phyloP scores from a whole-genome alignment of 2,329 filamentous ascomycete genomes.

The Sporothrix dimorphospora region DNA sequence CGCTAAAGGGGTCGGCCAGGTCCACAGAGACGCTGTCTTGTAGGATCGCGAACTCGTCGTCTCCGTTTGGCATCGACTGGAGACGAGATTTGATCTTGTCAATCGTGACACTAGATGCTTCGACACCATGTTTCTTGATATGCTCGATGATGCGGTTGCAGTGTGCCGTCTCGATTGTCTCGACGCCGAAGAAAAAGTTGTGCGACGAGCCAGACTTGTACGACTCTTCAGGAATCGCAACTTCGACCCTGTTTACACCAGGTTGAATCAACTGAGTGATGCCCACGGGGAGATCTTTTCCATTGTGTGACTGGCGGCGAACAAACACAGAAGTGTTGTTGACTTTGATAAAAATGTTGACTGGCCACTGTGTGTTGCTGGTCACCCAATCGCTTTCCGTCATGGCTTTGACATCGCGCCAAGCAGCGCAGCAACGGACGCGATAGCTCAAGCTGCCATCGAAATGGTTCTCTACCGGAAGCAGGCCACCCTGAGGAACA shows the following conservation, averaged over 20 bases:
- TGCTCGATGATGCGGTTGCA: slow-evolving; percentile 50
- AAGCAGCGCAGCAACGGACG: slow-evolving; percentile 62
- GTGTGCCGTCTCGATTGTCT: slow-evolving; percentile 63
- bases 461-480: slow-evolving; percentile 47
- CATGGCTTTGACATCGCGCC: slow-evolving; percentile 36
- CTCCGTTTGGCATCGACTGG: slow-evolving; percentile 41
- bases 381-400: slow-evolving; percentile 62
- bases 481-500: slow-evolving; percentile 37
- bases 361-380: slow-evolving; percentile 71
- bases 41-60: slow-evolving; percentile 67
- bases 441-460: slow-evolving; percentile 66
- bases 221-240: slow-evolving; percentile 49
- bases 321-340: slow-evolving; percentile 63
- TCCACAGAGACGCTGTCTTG: slow-evolving; percentile 63
- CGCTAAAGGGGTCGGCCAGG: slow-evolving; percentile 68
- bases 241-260: slow-evolving; percentile 65
- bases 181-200: slow-evolving; percentile 63
- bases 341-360: slow-evolving; percentile 67
- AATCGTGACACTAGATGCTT: slow-evolving; percentile 55
- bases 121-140: slow-evolving; percentile 43
- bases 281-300: slow-evolving; percentile 76
- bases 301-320: slow-evolving; percentile 71
- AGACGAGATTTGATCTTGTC: slow-evolving; percentile 59
- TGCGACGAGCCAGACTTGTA: slow-evolving; percentile 28
- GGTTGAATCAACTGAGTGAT: slow-evolving; percentile 62